Evolutionary conservation across 1,284 basidiomycete genomes (phyloP), one percentile per base, ranked within the genome.

Genomic region (Omphalotus olearius): DNA sequence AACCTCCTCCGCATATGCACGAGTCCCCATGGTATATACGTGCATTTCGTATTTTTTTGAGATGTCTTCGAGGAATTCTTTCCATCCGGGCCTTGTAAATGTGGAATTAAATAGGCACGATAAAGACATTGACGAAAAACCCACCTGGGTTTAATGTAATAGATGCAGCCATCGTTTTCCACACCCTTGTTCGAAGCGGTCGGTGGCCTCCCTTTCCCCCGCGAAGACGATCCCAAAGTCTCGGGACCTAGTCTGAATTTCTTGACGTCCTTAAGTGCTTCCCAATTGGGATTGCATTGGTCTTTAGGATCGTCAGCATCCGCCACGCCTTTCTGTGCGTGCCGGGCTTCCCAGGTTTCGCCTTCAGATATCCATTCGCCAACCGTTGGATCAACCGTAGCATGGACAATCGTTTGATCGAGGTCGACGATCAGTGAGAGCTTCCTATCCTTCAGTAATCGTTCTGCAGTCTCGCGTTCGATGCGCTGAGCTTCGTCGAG

Each of bases 21-120:
- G 82, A 16, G 96, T 98, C 50, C 96, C 96, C 94, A 99, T 99
- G 23, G 96, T 99, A 71, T 99, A 99, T 46, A 99, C 94, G 68
- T 99, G 96, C 90, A 99, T 92, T 71, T 99, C 93, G 69, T 97
- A 99, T 62, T 88, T 85, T 51, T 77, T 70, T 41, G 89, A 80
- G 58, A 91, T 79, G 42, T 79, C 72, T 54, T 75, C 68, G 47
- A 99, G 75, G 65, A 99, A 98, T 40, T 81, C 73, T 43, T 77
- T 69, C 67, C 94, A 80, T n/a, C 93, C 93, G 0, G 96, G 96
- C 58, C 96, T 95, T 59, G 52, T 39, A 54, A 38, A 54, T 38
- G 47, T 57, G 49, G 13, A 33, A 55, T 59, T 51, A 45, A 28
- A 45, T 54, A 54, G 59, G 54, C 53, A 43, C 43, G 40, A 46